Evolutionary conservation across 768 basidiomycete genomes (phyloP), one percentile per base, ranked within the genome.

Genomic region (Kwoniella europaea): DNA sequence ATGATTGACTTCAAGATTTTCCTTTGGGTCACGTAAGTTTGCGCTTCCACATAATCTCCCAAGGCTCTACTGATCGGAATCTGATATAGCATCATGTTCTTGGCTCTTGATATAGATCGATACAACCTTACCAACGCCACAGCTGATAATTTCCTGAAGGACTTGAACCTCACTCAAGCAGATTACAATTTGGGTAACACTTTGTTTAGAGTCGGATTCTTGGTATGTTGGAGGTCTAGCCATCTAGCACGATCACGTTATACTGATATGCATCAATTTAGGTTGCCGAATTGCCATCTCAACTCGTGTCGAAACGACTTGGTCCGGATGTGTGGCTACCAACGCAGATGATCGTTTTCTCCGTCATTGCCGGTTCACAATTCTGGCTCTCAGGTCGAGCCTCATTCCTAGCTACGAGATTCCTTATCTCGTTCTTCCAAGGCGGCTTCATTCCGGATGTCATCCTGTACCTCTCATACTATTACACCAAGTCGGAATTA

Each of bases 281-380:
- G n/a, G n/a, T n/a, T n/a, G 88, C 89, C 81, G 90, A 91, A 78
- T 83, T 91, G 18, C 90, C 90, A 1, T 90, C 89, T 0, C 90
- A 91, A 76, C 83, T 90, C 16, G 78, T 91, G 27, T 90, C 89
- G 42, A 91, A 91, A 78, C 86, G 69, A 7, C 82, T 91, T n/a
- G 90, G 90, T 0, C 89, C 90, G 0, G 90, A 91, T 82, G 84
- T 88, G 5, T 90, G 82, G 82, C 66, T 83, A 4, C 82, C 80
- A 0, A 69, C 67, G 6, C 67, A 78, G 63, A 65, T 73, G 50
- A 46, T 53, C 59, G 66, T 88, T 5, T 89, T 89, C 88, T 88
- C 88, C 71, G 79, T 86, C 42, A 87, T 88, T 2, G 87, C 89
- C 0, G 81, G 87, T 24, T 83, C 85, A 54, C 89, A 90, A 76